Evolutionary conservation across 345 rosid species (phyloP), one percentile per base, ranked within the genome.

Genomic region (Gossypium arboreum): DNA sequence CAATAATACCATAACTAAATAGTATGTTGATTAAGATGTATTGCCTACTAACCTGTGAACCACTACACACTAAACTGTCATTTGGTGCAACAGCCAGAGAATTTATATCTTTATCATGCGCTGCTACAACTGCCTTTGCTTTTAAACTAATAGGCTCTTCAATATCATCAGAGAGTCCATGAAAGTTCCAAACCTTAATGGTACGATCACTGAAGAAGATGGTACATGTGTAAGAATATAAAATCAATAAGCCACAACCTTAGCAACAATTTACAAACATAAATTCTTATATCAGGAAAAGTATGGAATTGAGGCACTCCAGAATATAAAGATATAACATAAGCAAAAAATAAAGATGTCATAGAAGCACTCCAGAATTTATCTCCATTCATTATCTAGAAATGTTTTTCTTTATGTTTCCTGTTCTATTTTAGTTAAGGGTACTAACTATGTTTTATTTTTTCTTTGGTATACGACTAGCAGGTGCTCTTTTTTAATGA

Each of bases 51-150:
- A 93, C 99, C 96, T 90, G 95, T 45, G 99, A 95, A 74, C 97
- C 98, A 82, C 91, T 91, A 80, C 98, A 93, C 80, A 89, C 97
- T 71, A 93, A 85, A 79, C 86, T 89, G 76, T 95, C 98, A 81
- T 95, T 90, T 47, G 97, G 94, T 75, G 98, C 90, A 73, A 95
- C 81, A 56, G 96, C 99, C 78, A 95, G 76, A 0, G 97, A 90
- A 83, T 92, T 95, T 77, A 95, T 93, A 81, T 91, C 98, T 78
- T 93, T 95, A 75, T 89, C 90, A 77, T 95, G 99, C 27, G 99
- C 98, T 48, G 96, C 93, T 3, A 95, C 94, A 77, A 89, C 90
- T 84, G 98, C 94, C 86, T 90, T 93, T 54, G 91, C 82, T 85
- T 89, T 95, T 86, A 95, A 90, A 81, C 77, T 77, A 70, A 82